phyloP scores from a whole-genome alignment of 2,329 filamentous ascomycete genomes.

The Periconia sp. region DNA sequence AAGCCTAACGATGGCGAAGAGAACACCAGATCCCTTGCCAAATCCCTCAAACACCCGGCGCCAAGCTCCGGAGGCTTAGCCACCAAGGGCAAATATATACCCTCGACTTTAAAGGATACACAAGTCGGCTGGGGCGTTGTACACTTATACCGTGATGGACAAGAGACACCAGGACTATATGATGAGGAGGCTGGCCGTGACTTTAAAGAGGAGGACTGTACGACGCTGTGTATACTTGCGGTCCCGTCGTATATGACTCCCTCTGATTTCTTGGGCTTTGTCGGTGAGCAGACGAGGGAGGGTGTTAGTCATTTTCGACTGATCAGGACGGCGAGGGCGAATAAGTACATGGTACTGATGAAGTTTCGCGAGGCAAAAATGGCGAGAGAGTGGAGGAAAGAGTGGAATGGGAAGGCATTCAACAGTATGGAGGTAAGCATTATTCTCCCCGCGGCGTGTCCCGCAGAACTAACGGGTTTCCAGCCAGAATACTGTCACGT shows the following conservation, averaged over 20 bases:
- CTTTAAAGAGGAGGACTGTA: conserved; percentile 70
- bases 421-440: conserved; percentile 81
- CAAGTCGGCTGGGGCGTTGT: conserved; percentile 92
- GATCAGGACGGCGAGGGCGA: conserved; percentile 86
- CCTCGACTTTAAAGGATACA: conserved; percentile 72
- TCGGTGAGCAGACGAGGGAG: conserved; percentile 84
- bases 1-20: conserved; percentile 43
- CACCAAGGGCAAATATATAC: conserved; percentile 81
- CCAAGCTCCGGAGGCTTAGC: conserved; percentile 63
- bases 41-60: conserved; percentile 49
- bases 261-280: conserved; percentile 87
- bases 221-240: conserved; percentile 89
- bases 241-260: conserved; percentile 94
- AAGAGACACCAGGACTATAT: conserved; percentile 71
- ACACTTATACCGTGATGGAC: conserved; percentile 86
- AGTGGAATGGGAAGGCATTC: conserved; percentile 93
- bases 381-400: conserved; percentile 79
- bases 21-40: conserved; percentile 38
- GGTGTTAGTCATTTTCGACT: conserved; percentile 93
- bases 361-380: conserved; percentile 81
- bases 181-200: conserved; percentile 49
- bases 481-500: conserved; percentile 93
- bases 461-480: conserved; percentile 14
- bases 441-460: not conserved
- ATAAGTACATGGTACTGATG: conserved; percentile 93